Percentiles rank a stretch among this genome's conserved stretches.
Conservation (phyloP, 306 rosid genomes). For the Pyrus communis region DNA sequence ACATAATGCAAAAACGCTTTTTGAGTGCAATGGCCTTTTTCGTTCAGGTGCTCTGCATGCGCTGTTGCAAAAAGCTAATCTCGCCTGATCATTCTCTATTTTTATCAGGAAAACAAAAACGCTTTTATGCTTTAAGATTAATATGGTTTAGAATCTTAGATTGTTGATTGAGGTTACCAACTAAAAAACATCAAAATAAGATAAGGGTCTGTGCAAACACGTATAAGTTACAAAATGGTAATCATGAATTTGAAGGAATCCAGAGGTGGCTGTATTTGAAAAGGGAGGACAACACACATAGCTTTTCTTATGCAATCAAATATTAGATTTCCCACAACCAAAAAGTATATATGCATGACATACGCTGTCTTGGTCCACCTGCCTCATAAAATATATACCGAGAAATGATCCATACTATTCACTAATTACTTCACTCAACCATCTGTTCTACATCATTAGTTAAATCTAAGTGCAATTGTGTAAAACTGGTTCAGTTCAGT, state of each 20-base stretch:
- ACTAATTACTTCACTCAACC: too few species aligned
- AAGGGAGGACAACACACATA: constrained; percentile 22
- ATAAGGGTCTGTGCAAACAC: constrained; percentile 2
- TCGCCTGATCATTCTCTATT: too few species aligned
- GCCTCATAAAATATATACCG: neutral
- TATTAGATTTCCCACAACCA: constrained; percentile 22
- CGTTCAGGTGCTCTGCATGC: too few species aligned
- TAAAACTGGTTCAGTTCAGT: neutral
- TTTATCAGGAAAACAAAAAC: neutral
- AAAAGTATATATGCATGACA: constrained; percentile 17
- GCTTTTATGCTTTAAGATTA: neutral
- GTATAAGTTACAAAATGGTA: constrained; percentile 14
- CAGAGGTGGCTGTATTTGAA: constrained; percentile 8
- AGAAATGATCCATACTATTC: neutral
- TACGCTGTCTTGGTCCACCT: constrained; percentile 20
- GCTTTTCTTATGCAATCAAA: constrained; percentile 19
- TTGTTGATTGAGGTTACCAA: neutral
- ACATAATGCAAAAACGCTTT: neutral
- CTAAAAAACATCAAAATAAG: neutral
- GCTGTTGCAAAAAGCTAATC: too few species aligned
- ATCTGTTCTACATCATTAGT: too few species aligned
- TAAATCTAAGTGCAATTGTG: too few species aligned
- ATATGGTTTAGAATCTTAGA: neutral
- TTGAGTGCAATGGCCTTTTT: neutral
- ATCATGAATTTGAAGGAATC: constrained; percentile 18